These are phyloP conservation scores for Pseudocercospora musae DNA, from an alignment of 2,329 filamentous ascomycete genomes.

Conservation along the genomic window DNA sequence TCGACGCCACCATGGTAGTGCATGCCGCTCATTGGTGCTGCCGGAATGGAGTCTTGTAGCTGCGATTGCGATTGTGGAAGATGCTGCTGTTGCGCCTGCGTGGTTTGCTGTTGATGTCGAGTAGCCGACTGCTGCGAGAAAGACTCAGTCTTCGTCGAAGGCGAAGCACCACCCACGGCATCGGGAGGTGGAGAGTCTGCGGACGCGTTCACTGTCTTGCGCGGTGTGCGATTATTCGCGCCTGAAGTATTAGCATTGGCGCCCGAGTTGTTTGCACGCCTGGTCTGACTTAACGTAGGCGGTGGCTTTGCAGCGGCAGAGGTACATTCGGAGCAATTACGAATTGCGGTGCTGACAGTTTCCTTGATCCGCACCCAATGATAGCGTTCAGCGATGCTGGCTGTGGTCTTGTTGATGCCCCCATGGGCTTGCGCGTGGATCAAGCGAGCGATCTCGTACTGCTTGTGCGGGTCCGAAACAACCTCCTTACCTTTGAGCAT, in stretches of 20 bases:
- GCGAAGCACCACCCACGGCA: slow-evolving; percentile 9
- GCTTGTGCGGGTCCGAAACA: slow-evolving; percentile 80
- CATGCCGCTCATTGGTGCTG: slow-evolving; percentile 37
- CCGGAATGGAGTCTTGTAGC: neutral
- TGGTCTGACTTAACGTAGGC: slow-evolving; percentile 1
- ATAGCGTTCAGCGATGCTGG: slow-evolving; percentile 86
- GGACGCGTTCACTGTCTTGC: slow-evolving; percentile 14
- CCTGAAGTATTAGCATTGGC: slow-evolving; percentile 3
- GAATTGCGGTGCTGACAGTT: slow-evolving; percentile 90
- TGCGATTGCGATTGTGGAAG: neutral
- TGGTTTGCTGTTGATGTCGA: neutral
- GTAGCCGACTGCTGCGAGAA: neutral
- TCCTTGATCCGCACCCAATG: slow-evolving; percentile 99
- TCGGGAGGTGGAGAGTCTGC: slow-evolving; percentile 13
- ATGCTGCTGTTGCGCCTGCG: neutral
- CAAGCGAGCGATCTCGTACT: slow-evolving; percentile 82
- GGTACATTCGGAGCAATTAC: slow-evolving; percentile 86
- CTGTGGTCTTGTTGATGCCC: slow-evolving; percentile 97
- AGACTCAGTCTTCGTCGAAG: neutral
- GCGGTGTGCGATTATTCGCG: neutral
- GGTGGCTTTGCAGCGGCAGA: slow-evolving; percentile 53
- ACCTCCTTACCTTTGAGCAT: slow-evolving; percentile 99
- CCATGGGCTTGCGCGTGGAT: slow-evolving; percentile 76
- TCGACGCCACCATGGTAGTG: slow-evolving; percentile 23
- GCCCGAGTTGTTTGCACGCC: slow-evolving; percentile 8